phyloP scores from a whole-genome alignment of 75 land plant species.

The Sequoiadendron giganteum region DNA sequence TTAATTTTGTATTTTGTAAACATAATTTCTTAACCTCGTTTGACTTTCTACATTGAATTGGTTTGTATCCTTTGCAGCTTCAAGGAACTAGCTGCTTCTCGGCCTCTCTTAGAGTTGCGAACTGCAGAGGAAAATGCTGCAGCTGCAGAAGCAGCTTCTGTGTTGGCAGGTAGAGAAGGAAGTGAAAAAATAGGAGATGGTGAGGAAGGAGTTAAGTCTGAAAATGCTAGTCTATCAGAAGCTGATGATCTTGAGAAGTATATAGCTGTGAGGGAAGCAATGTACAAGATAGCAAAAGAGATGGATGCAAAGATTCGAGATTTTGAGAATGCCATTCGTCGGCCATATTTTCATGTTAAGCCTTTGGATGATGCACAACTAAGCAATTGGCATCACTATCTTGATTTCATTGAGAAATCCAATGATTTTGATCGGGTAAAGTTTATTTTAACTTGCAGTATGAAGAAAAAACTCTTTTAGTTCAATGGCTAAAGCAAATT shows the following conservation, averaged over 20 bases:
- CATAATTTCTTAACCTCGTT: neutral
- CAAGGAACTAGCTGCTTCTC: constrained; percentile 70
- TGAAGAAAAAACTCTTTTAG: constrained; percentile 6
- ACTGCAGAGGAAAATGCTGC: constrained; percentile 71
- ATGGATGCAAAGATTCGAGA: constrained; percentile 86
- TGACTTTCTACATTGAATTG: neutral
- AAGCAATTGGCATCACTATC: constrained; percentile 92
- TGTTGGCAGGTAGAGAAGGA: constrained; percentile 25
- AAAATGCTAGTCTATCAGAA: constrained; percentile 59
- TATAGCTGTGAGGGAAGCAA: constrained; percentile 74
- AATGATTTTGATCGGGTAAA: constrained; percentile 87
- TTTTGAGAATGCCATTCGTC: constrained; percentile 92
- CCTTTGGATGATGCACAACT: constrained; percentile 88
- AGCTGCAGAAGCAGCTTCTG: constrained; percentile 23
- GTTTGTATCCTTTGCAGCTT: constrained; percentile 49
- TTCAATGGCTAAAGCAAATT: neutral
- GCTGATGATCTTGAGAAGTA: constrained; percentile 88
- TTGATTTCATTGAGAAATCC: constrained; percentile 90
- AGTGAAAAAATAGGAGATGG: constrained; percentile 42
- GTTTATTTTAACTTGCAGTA: neutral
- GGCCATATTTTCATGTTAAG: constrained; percentile 97
- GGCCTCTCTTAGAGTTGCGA: constrained; percentile 71
- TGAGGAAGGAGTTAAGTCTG: constrained; percentile 47
- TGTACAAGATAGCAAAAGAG: constrained; percentile 93
- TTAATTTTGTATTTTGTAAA: neutral